Base-by-base conservation (phyloP, 1,284 basidiomycete species). In the Hymenochaete sp. region DNA sequence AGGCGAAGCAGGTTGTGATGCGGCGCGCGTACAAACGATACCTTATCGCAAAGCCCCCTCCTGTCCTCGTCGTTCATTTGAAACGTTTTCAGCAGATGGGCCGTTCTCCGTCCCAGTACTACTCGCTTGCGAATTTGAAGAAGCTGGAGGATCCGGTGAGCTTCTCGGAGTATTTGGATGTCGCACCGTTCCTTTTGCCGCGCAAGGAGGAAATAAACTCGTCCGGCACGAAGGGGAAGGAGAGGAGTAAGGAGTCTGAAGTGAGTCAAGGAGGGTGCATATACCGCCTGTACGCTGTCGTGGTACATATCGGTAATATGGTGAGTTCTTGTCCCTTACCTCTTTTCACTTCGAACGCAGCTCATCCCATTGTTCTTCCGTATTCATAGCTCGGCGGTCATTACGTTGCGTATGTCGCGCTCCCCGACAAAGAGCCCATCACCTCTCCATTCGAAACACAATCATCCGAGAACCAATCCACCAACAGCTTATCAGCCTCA, bases 21-120 rank as follows among this genome's bases (percentile, higher is more conserved):
- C 78, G 88, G 1, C 73, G 86, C 5, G 91, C 91, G 11, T 91
- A 89, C 67, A 97, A 97, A 65, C 83, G 93, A 6, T 97, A 95
- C 62, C 78, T 97, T 49, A 88, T 97, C 56, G 77, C 84, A 3
- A 76, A 74, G 1, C 82, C 89, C 1, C 93, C 93, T 0, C 89
- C 90, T 0, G 77, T 96, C 24, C 75, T 97, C 48, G 87, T 95
- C 44, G 77, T 97, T 50, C 93, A 97, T 56, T 73, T 96, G 42
- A 97, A 96, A 67, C 76, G 93, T 26, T 97, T 97, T 67, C 89
- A 93, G 62, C 88, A 92, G 61, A 65, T 68, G 7, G 48, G 55
- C n/a, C 57, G 57, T 62, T 73, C 39, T 61, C 67, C 47, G 69
- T 61, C 36, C 64, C 71, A 28, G 58, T 73, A 52, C 72, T 74